Evolutionary conservation across 345 rosid species (phyloP), one percentile per base, ranked within the genome.

Genomic region (Populus ilicifolia): DNA sequence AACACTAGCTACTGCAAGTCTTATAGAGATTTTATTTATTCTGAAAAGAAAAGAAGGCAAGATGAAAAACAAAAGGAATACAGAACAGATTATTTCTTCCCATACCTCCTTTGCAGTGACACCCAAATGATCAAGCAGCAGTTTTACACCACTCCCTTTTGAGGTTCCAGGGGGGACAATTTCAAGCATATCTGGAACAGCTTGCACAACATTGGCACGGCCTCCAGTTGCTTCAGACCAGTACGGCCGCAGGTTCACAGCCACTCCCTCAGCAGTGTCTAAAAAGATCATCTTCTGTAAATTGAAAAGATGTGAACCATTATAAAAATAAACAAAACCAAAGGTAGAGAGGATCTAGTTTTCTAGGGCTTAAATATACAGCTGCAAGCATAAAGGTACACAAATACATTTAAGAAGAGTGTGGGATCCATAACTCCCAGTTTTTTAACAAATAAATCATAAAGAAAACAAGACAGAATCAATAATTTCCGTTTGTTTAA

Each of bases 151-250:
- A 33, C 80, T 86, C 7, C 98, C 99, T 83, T 96, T 94, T 23
- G 98, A 92, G 75, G 98, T 96, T 79, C 92, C 90, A 2, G 80
- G 86, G 41, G 97, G 97, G 5, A 96, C 90, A 27, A 96, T 90
- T 81, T 96, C 99, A 67, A 96, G 94, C 95, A 91, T 94, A 83
- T 92, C 93, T 21, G 92, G 90, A 63, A 88, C 80, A 79, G 97
- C 89, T 90, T 90, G 99, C 52, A 92, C 86, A 35, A 94, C 90
- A 74, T 36, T 87, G 65, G 97, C 98, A 50, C 80, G 86, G 75
- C 69, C 89, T 77, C 82, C 83, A n/a, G 87, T 88, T 78, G 93
- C 96, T 82, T 90, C 90, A 68, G 94, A 85, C 97, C 98, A 96
- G 79, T 90, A 89, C 11, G 98, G 98, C 65, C 96, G 86, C 78